phyloP scores from a whole-genome alignment of 75 land plant genomes.

The Gnetum montanum region DNA sequence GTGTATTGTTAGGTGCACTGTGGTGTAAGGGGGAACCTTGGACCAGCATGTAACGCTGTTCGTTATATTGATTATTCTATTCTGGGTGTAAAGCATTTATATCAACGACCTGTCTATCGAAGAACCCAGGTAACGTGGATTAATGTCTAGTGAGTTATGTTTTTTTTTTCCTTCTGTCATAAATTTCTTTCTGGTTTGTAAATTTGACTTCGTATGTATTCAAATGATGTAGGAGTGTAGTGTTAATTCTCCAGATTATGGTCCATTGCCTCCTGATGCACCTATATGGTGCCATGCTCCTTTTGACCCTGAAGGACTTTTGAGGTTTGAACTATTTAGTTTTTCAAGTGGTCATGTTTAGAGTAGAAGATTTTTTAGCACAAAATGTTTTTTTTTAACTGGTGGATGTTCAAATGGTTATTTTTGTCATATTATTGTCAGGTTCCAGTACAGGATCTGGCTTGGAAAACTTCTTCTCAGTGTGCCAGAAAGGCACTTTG shows the following conservation, averaged over 20 bases:
- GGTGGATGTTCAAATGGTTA: no score
- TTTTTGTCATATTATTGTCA: neutral
- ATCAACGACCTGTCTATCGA: slow-evolving; percentile 46
- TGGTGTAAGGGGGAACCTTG: slow-evolving; percentile 39
- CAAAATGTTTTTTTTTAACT: no score
- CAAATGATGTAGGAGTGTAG: slow-evolving; percentile 48
- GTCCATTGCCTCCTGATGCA: slow-evolving; percentile 57
- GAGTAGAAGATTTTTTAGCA: no score
- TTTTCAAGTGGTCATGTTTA: neutral
- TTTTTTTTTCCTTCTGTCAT: neutral
- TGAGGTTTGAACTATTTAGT: slow-evolving; percentile 36
- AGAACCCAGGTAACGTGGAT: slow-evolving; percentile 41
- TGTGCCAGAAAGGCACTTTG: no score
- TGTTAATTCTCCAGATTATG: slow-evolving; percentile 72
- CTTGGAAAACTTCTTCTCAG: neutral
- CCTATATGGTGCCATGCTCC: slow-evolving; percentile 83
- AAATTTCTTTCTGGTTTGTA: no score
- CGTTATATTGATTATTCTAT: slow-evolving; percentile 39
- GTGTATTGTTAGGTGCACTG: slow-evolving; percentile 49
- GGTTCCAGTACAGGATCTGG: neutral
- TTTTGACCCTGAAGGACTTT: slow-evolving; percentile 83
- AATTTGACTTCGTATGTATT: no score
- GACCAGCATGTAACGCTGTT: slow-evolving; percentile 52
- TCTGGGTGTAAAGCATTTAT: slow-evolving; percentile 59
- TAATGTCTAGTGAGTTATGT: neutral